These are phyloP conservation scores for Phialocephala sp. DNA, from an alignment of 2,329 filamentous ascomycete species.

Conservation along the genomic window DNA sequence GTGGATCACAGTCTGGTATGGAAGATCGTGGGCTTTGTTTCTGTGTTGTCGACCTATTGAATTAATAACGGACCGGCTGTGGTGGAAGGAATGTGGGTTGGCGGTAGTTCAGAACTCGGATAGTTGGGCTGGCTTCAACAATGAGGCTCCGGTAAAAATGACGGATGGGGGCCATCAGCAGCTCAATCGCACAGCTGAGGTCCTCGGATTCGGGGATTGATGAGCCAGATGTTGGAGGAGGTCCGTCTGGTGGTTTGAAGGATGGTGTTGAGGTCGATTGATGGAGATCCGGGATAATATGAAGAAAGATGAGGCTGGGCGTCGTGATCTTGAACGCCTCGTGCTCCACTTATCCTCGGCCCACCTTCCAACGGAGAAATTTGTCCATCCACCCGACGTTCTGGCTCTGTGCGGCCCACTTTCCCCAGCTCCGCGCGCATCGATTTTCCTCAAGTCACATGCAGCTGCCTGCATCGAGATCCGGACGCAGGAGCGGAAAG, in stretches of 20 bases:
- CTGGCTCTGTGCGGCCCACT: background rate
- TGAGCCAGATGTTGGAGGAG: background rate
- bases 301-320: background rate
- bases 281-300: constrained; percentile 5
- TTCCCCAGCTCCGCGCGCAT: background rate
- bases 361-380: constrained; percentile 4
- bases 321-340: constrained; percentile 8
- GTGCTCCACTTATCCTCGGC: background rate
- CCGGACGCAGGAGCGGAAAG: background rate
- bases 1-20: background rate
- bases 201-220: background rate
- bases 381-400: background rate
- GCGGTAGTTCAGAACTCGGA: background rate
- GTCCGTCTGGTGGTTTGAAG: background rate
- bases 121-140: background rate
- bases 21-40: background rate
- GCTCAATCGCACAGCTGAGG: background rate
- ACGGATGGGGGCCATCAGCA: background rate
- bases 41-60: background rate
- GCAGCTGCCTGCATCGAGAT: constrained; percentile 11
- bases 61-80: background rate
- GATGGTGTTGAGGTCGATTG: background rate
- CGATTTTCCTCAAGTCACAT: constrained; percentile 10
- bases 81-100: background rate
- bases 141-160: constrained; percentile 8